These are phyloP conservation scores for Xylaria cubensis DNA, from an alignment of 495 filamentous ascomycete genomes.

Conservation along the genomic window DNA sequence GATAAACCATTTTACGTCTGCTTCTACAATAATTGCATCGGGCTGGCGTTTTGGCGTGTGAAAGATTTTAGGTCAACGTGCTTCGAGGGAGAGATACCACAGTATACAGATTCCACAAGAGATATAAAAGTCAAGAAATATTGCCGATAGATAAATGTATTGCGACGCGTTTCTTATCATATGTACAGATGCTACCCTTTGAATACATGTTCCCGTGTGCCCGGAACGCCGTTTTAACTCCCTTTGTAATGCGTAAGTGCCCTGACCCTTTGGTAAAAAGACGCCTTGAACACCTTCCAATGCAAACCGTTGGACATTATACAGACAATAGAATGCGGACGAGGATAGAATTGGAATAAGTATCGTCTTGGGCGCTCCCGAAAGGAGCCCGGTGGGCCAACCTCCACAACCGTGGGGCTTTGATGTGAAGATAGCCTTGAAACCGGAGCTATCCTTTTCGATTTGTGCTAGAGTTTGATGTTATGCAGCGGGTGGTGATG, in stretches of 20 bases:
- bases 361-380: not conserved
- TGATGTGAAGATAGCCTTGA: not conserved
- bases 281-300: conserved; percentile 35
- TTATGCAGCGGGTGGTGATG: conserved; percentile 52
- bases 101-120: not conserved
- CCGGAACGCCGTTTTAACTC: conserved; percentile 30
- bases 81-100: conserved; percentile 14
- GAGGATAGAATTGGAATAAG: not conserved
- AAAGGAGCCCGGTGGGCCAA: not conserved
- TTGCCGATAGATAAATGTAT: conserved; percentile 14
- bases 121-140: not conserved
- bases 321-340: conserved; percentile 28
- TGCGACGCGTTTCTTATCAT: conserved; percentile 23
- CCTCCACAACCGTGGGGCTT: not conserved
- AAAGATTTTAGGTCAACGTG: not conserved
- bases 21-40: conserved; percentile 7
- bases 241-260: conserved; percentile 32
- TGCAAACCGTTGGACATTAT: conserved; percentile 38
- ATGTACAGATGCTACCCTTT: conserved; percentile 37
- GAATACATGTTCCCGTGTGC: conserved; percentile 25
- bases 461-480: conserved; percentile 10
- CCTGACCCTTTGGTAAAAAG: conserved; percentile 31
- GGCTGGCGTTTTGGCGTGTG: conserved; percentile 24
- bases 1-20: not conserved
- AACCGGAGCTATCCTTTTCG: not conserved